Percentiles rank a stretch among this genome's conserved stretches.
These are phyloP conservation scores for Phytophthora capsici DNA, from an alignment of 352 stramenopile genomes.

Conservation along the genomic window DNA sequence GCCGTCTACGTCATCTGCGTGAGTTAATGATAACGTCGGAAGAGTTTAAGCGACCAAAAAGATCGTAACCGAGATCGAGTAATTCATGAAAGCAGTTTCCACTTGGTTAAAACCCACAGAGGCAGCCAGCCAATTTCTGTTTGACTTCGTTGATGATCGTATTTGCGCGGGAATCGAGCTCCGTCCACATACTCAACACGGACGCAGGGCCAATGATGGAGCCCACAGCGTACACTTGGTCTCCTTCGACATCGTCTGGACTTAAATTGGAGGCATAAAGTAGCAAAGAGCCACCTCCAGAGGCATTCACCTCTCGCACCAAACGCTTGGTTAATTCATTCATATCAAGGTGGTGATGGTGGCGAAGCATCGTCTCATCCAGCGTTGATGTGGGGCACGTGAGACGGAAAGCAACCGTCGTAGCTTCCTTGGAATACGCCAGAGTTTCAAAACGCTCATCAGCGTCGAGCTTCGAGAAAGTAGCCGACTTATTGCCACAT, in stretches of 20 bases:
- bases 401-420: constrained; percentile 51
- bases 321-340: constrained; percentile 67
- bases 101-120: constrained; percentile 65
- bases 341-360: constrained; percentile 79
- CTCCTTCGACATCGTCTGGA: constrained; percentile 7
- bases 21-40: constrained; percentile 18
- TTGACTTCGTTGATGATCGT: constrained; percentile 61
- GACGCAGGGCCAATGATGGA: constrained; percentile 50
- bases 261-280: constrained; percentile 27
- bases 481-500: constrained; percentile 3
- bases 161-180: constrained; percentile 49
- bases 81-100: too few species aligned
- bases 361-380: constrained; percentile 68
- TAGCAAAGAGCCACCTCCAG: constrained; percentile 54
- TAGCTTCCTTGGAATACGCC: constrained; percentile 1
- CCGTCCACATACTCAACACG: constrained; percentile 62
- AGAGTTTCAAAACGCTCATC: constrained; percentile 55
- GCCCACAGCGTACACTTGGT: constrained; percentile 46
- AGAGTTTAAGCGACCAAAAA: too few species aligned
- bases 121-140: constrained; percentile 59
- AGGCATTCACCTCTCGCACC: constrained; percentile 67
- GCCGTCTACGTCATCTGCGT: constrained; percentile 58
- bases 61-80: too few species aligned
- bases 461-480: constrained; percentile 38
- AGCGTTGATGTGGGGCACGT: constrained; percentile 55